Conservation (phyloP, 257 asterid species). For the Plantago elongata region DNA sequence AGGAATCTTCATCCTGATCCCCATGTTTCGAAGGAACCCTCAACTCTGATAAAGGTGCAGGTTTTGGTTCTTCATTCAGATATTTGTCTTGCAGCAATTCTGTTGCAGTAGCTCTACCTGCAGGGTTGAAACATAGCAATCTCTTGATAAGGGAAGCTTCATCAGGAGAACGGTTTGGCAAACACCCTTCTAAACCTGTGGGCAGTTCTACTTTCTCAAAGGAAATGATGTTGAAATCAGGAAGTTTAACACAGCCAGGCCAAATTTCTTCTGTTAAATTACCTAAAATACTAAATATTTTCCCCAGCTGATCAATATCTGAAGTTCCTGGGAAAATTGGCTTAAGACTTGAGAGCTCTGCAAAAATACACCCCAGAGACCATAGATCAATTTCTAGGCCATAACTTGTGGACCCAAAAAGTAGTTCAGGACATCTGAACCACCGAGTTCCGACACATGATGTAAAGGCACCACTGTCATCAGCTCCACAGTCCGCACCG, state of each 20-base stretch:
- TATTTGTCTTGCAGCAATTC: constrained; percentile 80
- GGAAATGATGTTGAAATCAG: constrained; percentile 77
- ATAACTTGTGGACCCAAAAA: constrained; percentile 79
- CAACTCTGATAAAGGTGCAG: constrained; percentile 53
- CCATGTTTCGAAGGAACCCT: constrained; percentile 63
- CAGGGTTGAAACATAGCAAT: constrained; percentile 65
- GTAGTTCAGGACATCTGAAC: constrained; percentile 94
- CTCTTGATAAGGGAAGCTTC: constrained; percentile 59
- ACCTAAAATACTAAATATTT: constrained; percentile 62
- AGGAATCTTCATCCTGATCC: constrained; percentile 47
- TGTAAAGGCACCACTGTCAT: constrained; percentile 65
- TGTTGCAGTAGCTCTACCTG: constrained; percentile 67
- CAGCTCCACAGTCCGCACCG: constrained; percentile 47
- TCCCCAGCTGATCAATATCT: constrained; percentile 83
- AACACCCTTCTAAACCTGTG: constrained; percentile 55
- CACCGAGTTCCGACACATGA: constrained; percentile 97
- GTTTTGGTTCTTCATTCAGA: constrained; percentile 76
- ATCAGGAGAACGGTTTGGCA: constrained; percentile 49
- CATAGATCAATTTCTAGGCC: constrained; percentile 88
- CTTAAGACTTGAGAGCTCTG: constrained; percentile 67
- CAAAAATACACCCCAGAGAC: constrained; percentile 92
- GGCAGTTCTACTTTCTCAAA: constrained; percentile 70
- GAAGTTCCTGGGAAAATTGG: constrained; percentile 86
- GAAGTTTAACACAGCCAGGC: constrained; percentile 79
- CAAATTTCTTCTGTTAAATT: constrained; percentile 67